phyloP scores from a whole-genome alignment of 2,329 filamentous ascomycete genomes.

The Talaromyces sp. region DNA sequence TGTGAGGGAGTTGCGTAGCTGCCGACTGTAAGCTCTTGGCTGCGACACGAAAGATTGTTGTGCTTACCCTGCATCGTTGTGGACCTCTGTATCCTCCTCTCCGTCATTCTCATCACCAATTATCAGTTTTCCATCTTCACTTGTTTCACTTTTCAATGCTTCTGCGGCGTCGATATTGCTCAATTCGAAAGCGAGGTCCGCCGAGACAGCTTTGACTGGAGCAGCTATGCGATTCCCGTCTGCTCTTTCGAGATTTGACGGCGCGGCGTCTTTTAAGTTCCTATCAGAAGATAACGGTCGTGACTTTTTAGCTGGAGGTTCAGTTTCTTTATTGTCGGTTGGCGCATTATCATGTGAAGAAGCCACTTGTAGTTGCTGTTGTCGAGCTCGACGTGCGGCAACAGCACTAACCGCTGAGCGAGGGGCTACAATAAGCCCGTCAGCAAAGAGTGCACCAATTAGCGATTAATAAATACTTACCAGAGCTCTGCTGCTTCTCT shows the following conservation, averaged over 20 bases:
- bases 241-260: conserved; percentile 24
- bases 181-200: conserved; percentile 4
- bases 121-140: neutral
- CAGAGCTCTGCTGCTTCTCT: conserved; percentile 37
- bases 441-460: neutral
- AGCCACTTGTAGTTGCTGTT: conserved; percentile 30
- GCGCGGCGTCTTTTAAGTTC: conserved; percentile 21
- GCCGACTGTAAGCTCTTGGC: conserved; percentile 22
- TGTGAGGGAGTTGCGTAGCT: conserved; percentile 36
- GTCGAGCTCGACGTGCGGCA: conserved; percentile 44
- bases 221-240: conserved; percentile 21
- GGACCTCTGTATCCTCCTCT: neutral
- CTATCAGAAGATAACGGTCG: conserved; percentile 32
- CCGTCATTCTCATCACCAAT: neutral
- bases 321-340: conserved; percentile 25
- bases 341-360: conserved; percentile 23
- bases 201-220: conserved; percentile 2
- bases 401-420: conserved; percentile 37
- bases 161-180: conserved; percentile 15
- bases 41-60: neutral
- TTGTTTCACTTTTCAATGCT: neutral
- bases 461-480: conserved; percentile 25
- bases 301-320: conserved; percentile 38
- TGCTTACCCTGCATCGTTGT: conserved; percentile 8
- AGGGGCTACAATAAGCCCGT: conserved; percentile 8